A percentile compares a stretch with the other conserved stretches of the same genome.
These are phyloP conservation scores for Wickerhamomyces rabaulensis DNA, from an alignment of 805 yeast genomes.

Conservation along the genomic window DNA sequence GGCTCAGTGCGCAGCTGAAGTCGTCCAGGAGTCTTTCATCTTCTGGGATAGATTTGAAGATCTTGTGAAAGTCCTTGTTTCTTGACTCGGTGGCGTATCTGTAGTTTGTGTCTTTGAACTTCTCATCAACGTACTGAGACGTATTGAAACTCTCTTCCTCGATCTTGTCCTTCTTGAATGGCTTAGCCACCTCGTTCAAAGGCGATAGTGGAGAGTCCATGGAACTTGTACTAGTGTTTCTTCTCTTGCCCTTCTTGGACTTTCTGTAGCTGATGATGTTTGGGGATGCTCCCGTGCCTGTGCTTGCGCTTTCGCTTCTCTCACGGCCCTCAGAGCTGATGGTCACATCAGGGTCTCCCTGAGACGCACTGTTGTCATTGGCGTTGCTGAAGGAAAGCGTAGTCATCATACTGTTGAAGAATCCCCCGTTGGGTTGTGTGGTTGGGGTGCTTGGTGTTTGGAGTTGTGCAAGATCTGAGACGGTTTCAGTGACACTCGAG, in stretches of 20 bases:
- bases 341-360: conserved; percentile 3
- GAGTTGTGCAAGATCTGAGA: conserved; percentile 10
- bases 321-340: neutral
- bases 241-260: conserved; percentile 6
- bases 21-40: conserved; percentile 79
- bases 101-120: conserved; percentile 50
- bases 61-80: conserved; percentile 69
- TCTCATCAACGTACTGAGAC: conserved; percentile 52
- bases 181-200: conserved; percentile 13
- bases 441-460: conserved; percentile 16
- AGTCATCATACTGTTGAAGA: conserved; percentile 19
- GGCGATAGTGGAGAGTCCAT: conserved; percentile 17
- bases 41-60: conserved; percentile 62
- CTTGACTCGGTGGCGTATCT: conserved; percentile 61
- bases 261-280: conserved; percentile 23
- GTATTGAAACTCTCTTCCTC: conserved; percentile 21
- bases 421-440: conserved; percentile 8
- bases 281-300: conserved; percentile 13
- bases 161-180: conserved; percentile 1
- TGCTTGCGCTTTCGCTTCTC: conserved; percentile 1
- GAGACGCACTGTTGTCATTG: neutral
- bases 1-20: conserved; percentile 82
- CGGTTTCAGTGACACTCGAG: conserved; percentile 19
- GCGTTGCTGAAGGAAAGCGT: conserved; percentile 10
- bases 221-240: conserved; percentile 17